Evolutionary conservation across 2,329 filamentous ascomycete species (phyloP), one percentile per base, ranked within the genome.

Genomic region (Dendrostoma leiphaemia): DNA sequence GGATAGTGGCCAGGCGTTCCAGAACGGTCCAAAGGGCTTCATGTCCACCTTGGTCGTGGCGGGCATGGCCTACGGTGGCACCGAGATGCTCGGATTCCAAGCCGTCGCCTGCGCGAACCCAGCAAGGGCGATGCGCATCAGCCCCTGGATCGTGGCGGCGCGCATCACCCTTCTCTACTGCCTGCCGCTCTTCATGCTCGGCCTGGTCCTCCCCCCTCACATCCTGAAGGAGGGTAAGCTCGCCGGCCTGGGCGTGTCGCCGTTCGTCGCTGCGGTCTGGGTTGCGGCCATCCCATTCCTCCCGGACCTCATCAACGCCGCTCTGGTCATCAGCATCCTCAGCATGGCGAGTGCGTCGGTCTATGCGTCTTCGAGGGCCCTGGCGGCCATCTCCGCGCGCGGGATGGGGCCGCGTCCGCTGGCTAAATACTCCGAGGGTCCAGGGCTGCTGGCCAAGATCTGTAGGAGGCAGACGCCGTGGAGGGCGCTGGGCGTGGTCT

Each of bases 21-120:
- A 65, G 37, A 69, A 74, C 47, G 74, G 73, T 1, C 66, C 69
- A 35, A 62, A 67, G 15, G 74, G 75, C 4, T 71, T 77, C 41
- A 68, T 75, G 41, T 67, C 67, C 53, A 73, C 74, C 26, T 76
- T 78, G 57, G 70, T 74, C 41, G 69, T 71, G 1, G 72, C 74
- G 6, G 73, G 74, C 15, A 72, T 75, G 62, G 69, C 73, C 9
- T 77, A 75, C 50, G 69, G 72, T 9, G 75, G 75, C 21, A 76
- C 74, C 2, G 74, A 77, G 54, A 69, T 77, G 51, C 68, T 76
- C 3, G 74, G 74, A 13, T 64, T 77, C 15, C 70, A 74, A 4
- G 74, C 73, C 6, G 71, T 71, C 17, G 74, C 77, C 57, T 69
- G 72, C 54, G 62, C 66, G 13, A 69, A 69, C 40, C 74, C 72